Conservation (phyloP, 371 early-diverging fungal species). For the Batrachochytrium dendrobatidis region DNA sequence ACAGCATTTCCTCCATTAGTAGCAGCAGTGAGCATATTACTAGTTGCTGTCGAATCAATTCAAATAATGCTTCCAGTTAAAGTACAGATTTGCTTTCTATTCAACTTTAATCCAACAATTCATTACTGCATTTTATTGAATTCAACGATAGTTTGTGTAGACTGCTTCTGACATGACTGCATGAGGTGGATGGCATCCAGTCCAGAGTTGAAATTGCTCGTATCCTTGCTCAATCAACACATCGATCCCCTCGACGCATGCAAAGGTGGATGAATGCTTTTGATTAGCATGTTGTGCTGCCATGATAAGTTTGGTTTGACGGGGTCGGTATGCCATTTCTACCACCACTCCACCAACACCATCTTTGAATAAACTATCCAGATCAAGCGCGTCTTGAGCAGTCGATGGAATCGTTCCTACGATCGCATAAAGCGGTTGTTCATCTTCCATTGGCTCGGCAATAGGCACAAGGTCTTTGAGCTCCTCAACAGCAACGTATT, state of each 20-base stretch:
- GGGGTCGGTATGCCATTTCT: conserved; percentile 91
- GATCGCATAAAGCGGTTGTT: conserved; percentile 31
- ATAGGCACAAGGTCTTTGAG: conserved; percentile 15
- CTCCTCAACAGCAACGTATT: conserved; percentile 23
- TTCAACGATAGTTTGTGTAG: background rate
- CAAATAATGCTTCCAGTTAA: no score
- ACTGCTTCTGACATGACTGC: conserved; percentile 18
- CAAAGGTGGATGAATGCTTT: conserved; percentile 53
- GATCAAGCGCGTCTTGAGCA: conserved; percentile 48
- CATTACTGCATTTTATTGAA: no score
- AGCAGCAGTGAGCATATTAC: background rate
- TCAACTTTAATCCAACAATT: no score
- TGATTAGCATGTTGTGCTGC: conserved; percentile 32
- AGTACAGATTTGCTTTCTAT: no score
- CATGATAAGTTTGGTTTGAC: conserved; percentile 65
- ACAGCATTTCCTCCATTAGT: background rate
- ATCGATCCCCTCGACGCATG: conserved; percentile 72
- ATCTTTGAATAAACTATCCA: conserved; percentile 45
- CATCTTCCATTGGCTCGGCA: background rate
- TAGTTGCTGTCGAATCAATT: no score
- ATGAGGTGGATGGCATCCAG: conserved; percentile 33
- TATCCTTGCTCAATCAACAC: conserved; percentile 87
- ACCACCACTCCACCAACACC: conserved; percentile 28
- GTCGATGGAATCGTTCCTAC: conserved; percentile 79
- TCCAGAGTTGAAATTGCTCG: conserved; percentile 63